Base-by-base conservation (phyloP, 2,329 filamentous ascomycete genomes). In the Monilinia fructigena region DNA sequence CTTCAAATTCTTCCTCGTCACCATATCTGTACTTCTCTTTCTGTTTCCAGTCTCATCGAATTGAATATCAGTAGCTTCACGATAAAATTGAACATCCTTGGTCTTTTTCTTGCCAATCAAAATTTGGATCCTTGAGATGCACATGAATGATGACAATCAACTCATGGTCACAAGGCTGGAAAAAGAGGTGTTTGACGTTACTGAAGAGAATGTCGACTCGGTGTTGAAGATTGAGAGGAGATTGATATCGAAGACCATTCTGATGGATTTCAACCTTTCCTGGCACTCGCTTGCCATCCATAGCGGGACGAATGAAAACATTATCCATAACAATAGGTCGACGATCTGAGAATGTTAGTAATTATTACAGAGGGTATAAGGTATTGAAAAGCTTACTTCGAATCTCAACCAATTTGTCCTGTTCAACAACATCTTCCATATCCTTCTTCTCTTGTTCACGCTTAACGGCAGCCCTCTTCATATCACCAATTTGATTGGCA, bases 381-480 rank as follows among this genome's bases (percentile, higher is more conserved):
- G 31, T 20, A 59, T 16, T 14, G 20, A 14, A 12, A 42, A 48
- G 81, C 88, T 81, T 82, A 92, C 91, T 97, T 82, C 95, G 86
- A 72, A 98, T 93, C 76, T 97, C 93, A 72, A 96, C 83, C 63
- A 99, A 86, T 81, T 99, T 99, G 77, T 99, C 95, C 78, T 99
- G 95, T 79, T 98, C 95, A 7, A 99, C 93, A 28, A 99, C 95
- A 78, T 99, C 95, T 77, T 99, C 95, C 90, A 99, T 90, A 73
- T 99, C 94, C 81, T 99, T 99, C 86, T 98, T 97, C 79, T 97
- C 94, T 75, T 97, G 93, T 78, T 99, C 95, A 73, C 92, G 91
- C 79, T 96, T 93, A 53, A 92, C 86, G 6, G 91, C 88, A 72
- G 94, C 92, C 76, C 95, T 96, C 82, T 97, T 96, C 82, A 99